Conservation (phyloP, 345 rosid genomes). For the Lenwebbia sp. region DNA sequence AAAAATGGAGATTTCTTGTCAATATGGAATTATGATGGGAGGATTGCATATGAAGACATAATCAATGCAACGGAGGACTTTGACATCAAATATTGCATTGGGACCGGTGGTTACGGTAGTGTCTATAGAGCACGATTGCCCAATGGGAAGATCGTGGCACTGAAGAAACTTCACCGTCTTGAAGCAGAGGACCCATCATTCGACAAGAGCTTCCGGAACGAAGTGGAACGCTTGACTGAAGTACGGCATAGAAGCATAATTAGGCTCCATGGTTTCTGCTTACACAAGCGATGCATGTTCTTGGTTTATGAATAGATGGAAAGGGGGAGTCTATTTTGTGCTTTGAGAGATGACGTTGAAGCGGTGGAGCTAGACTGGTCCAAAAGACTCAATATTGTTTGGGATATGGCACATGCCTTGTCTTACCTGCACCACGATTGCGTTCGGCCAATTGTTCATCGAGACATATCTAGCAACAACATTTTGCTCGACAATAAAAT, state of each 20-base stretch:
- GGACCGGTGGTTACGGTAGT: conserved; percentile 8
- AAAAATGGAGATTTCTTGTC: not conserved
- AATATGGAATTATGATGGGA: conserved; percentile 10
- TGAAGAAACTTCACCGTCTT: conserved; percentile 7
- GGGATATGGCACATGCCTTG: conserved; percentile 2
- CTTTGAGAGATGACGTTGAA: not conserved
- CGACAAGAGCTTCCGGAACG: not conserved
- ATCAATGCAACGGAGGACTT: conserved; percentile 2
- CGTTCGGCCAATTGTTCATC: not conserved
- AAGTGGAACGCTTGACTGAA: not conserved
- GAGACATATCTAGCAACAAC: conserved; percentile 13
- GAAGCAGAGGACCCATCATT: not conserved
- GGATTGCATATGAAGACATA: conserved; percentile 7
- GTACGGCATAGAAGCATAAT: not conserved
- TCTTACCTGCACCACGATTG: conserved; percentile 10
- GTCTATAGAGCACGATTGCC: conserved; percentile 13
- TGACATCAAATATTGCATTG: conserved; percentile 11
- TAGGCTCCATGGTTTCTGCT: not conserved
- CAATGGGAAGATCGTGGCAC: not conserved
- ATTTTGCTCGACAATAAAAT: not conserved
- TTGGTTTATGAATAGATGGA: conserved; percentile 2
- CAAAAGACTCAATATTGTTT: not conserved
- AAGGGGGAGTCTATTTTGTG: not conserved
- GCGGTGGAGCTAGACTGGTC: conserved; percentile 4
- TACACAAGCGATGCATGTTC: not conserved